Base-by-base conservation (phyloP, 352 stramenopile species). In the Globisporangium echinulatum region DNA sequence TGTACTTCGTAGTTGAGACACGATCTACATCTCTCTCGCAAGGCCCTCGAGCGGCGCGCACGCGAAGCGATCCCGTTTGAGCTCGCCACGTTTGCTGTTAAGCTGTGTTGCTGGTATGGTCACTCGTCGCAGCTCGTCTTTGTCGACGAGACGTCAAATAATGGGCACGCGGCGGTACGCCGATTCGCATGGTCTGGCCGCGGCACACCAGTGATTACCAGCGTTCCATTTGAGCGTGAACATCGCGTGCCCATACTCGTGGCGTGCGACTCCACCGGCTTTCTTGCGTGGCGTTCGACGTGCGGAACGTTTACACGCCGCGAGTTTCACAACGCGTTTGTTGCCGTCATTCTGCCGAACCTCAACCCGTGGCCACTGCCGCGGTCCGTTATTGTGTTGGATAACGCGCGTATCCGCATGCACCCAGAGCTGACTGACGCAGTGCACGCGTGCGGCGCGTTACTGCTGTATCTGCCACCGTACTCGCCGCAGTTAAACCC, bases 391-490 rank as follows among this genome's bases (percentile, higher is more conserved):
- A 13, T 37, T 5, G 17, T 37, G 4, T 7, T 40, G 5, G 49
- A 37, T 33, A 40, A 54, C 25, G 8, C 49, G 4, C 4, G 7
- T n/a, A 40, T 48, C 5, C 43, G 5, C 43, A 48, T 48, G 43
- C 5, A 48, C 14, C 8, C 7, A 14, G 43, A 48, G 14, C 43
- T 48, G 7, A 11, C 43, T 5, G 17, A 87, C 77, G 67, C 82
- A 90, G 51, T 74, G 83, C 39, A 77, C 71, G 14, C 71, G 67
- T 8, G 62, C 42, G 17, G 77, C 67, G 7, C 59, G 52, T 43
- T 78, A 38, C 19, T 70, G 65, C 3, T 56, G 40, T 4, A 69
- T 70, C 37, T 71, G 72, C 2, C 60, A n/a, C 43, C 43, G 15
- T 48, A 48, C 43, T 48, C 4, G 8, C 43, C 43, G 15, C 14